phyloP scores from a whole-genome alignment of 2,329 filamentous ascomycete genomes.

The Aspergillus sp. region DNA sequence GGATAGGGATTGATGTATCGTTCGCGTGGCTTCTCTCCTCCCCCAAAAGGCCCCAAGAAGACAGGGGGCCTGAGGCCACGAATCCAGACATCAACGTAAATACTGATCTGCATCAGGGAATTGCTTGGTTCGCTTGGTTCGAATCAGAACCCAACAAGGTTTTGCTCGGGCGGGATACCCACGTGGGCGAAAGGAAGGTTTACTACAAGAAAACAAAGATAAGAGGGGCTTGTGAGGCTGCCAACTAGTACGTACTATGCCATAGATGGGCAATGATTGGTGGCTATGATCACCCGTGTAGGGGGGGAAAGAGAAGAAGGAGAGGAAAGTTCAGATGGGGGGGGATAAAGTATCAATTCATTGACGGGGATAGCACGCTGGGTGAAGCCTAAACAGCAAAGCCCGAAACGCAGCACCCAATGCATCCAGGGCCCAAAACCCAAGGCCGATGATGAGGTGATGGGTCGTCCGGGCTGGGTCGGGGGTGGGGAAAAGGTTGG shows the following conservation, averaged over 20 bases:
- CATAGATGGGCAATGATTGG: not conserved
- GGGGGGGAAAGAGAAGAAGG: not conserved
- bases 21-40: not conserved
- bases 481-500: conserved; percentile 7
- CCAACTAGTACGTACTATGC: not conserved
- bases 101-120: conserved; percentile 22
- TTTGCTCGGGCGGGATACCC: conserved; percentile 16
- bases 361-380: not conserved
- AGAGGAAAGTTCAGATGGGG: too few relatives aligned
- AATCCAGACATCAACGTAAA: not conserved
- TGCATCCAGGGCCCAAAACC: not conserved
- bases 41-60: not conserved
- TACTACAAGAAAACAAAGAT: not conserved
- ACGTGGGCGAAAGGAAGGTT: conserved; percentile 19
- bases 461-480: conserved; percentile 7
- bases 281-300: not conserved
- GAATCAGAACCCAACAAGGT: not conserved
- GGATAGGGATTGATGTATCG: conserved; percentile 14
- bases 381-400: not conserved
- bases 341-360: not conserved
- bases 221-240: not conserved
- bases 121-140: conserved; percentile 20
- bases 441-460: not conserved
- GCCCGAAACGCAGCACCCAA: not conserved
- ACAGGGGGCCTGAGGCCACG: not conserved